Conservation (phyloP, 768 basidiomycete genomes). For the Phaffia tasmanica region DNA sequence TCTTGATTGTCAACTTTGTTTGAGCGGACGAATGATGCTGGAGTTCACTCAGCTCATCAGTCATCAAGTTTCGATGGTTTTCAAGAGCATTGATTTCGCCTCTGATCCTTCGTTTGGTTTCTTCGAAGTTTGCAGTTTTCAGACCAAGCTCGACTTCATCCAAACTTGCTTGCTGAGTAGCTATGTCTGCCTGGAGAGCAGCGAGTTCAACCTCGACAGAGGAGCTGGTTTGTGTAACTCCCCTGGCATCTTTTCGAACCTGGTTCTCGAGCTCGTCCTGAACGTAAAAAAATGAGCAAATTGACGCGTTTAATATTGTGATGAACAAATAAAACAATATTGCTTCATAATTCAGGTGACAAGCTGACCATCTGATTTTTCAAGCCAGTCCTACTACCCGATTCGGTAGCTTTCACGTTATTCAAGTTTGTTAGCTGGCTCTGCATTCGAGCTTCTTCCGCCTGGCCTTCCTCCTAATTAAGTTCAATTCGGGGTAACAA, state of each 20-base stretch:
- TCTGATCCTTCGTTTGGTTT: constrained; percentile 4
- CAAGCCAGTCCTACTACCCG: constrained; percentile 30
- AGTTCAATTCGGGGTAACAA: neutral
- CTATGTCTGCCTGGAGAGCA: constrained; percentile 27
- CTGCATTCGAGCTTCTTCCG: constrained; percentile 45
- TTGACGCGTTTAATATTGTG: too few species aligned
- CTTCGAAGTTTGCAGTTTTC: constrained; percentile 2
- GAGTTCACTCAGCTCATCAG: constrained; percentile 4
- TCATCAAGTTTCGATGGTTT: constrained; percentile 7
- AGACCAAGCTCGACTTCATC: constrained; percentile 6
- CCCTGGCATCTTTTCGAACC: constrained; percentile 32
- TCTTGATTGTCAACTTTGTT: constrained; percentile 65
- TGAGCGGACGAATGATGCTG: constrained; percentile 40
- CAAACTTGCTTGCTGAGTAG: neutral
- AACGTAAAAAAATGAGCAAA: neutral
- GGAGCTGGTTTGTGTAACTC: constrained; percentile 34
- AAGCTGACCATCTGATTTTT: constrained; percentile 36
- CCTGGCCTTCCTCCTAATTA: constrained; percentile 33
- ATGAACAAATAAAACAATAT: neutral
- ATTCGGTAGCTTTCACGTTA: constrained; percentile 37
- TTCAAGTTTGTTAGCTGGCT: constrained; percentile 49
- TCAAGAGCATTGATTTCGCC: constrained; percentile 14
- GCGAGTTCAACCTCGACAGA: constrained; percentile 42
- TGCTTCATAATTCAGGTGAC: neutral
- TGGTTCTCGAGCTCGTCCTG: constrained; percentile 33